A percentile compares a stretch with the other conserved stretches of the same genome.
Evolutionary conservation across 2,329 filamentous ascomycete genomes (phyloP).

Genomic region (Penicillium paneum): DNA sequence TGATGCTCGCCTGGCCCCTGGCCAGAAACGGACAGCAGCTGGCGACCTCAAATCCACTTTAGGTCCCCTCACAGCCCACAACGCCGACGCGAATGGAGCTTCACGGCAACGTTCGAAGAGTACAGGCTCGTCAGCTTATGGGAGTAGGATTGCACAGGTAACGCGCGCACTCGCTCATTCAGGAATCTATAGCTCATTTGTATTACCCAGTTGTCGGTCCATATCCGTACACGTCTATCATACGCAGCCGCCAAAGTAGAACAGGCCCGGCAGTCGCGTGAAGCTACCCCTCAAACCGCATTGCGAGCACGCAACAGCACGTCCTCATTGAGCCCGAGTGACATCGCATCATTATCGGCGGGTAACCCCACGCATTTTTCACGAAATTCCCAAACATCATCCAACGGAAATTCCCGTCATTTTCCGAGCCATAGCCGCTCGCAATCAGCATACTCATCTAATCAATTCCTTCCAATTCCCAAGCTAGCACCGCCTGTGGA

Average conservation of each 20-base stretch:
- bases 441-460: conserved; percentile 19
- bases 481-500: conserved; percentile 46
- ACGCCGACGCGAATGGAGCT: conserved; percentile 34
- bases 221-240: conserved; percentile 77
- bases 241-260: conserved; percentile 95
- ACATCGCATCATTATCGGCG: conserved; percentile 51
- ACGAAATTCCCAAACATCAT: conserved; percentile 7
- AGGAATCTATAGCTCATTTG: conserved; percentile 18
- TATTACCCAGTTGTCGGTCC: conserved; percentile 63
- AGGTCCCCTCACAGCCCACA: conserved; percentile 13
- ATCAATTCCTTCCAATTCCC: conserved; percentile 24
- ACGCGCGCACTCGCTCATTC: conserved; percentile 15
- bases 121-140: conserved; percentile 64
- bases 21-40: conserved; percentile 73
- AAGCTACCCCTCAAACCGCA: conserved; percentile 43
- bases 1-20: conserved; percentile 23
- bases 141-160: conserved; percentile 76
- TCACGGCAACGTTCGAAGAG: conserved; percentile 63
- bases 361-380: conserved; percentile 14
- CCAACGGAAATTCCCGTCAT: conserved; percentile 11
- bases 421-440: conserved; percentile 13
- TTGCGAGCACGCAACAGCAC: conserved; percentile 14
- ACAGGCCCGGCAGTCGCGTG: conserved; percentile 74
- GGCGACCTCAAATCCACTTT: conserved; percentile 62
- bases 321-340: conserved; percentile 51